phyloP scores from a whole-genome alignment of 768 basidiomycete species.

The Leccinum arenicola region DNA sequence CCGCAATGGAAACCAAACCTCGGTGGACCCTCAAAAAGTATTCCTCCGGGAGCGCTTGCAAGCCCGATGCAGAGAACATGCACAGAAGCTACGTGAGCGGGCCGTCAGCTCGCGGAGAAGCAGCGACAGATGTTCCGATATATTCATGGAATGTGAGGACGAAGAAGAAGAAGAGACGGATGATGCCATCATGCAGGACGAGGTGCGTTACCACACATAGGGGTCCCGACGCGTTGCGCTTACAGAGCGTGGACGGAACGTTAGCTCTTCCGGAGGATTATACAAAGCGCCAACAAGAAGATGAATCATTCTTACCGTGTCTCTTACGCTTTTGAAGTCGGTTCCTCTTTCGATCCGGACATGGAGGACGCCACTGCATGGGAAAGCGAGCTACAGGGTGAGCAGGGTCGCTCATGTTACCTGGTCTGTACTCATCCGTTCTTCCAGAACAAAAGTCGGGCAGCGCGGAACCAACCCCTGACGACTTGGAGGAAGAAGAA shows the following conservation, averaged over 20 bases:
- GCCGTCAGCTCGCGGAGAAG: constrained; percentile 39
- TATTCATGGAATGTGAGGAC: constrained; percentile 44
- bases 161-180: constrained; percentile 56
- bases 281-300: constrained; percentile 52
- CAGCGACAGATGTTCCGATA: constrained; percentile 50
- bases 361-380: constrained; percentile 61
- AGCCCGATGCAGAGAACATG: constrained; percentile 60
- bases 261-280: constrained; percentile 66
- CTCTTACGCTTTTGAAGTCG: constrained; percentile 67
- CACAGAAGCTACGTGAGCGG: constrained; percentile 50
- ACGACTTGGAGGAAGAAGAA: constrained; percentile 55
- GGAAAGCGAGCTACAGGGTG: constrained; percentile 56
- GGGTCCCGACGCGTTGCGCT: constrained; percentile 6
- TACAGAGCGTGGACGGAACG: neutral
- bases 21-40: constrained; percentile 48
- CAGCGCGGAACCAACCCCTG: constrained; percentile 33
- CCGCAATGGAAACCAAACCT: constrained; percentile 10
- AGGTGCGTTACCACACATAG: constrained; percentile 34
- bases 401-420: constrained; percentile 1
- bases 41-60: constrained; percentile 61
- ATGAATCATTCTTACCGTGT: constrained; percentile 52
- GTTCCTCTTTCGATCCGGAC: constrained; percentile 74
- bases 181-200: constrained; percentile 58
- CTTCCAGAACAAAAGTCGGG: constrained; percentile 2
- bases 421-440: constrained; percentile 1